Percentiles rank a stretch among this genome's conserved stretches.
Evolutionary conservation across 2,329 filamentous ascomycete genomes (phyloP).

Genomic region (Colletotrichum sansevieriae): DNA sequence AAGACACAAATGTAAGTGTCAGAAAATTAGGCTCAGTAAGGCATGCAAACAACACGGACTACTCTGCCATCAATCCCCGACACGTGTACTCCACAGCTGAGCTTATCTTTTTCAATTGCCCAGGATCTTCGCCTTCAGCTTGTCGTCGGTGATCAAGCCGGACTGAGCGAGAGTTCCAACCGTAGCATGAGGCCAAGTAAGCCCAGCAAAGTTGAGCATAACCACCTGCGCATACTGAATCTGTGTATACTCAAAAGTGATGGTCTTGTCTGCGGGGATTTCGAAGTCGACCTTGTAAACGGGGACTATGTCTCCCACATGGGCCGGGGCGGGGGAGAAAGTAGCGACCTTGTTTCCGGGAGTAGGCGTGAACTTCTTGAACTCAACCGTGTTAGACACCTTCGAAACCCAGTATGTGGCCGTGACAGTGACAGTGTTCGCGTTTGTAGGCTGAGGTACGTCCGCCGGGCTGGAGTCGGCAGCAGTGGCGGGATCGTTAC

Average conservation of each 20-base stretch:
- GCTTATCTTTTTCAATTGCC: not conserved
- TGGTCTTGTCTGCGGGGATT: not conserved
- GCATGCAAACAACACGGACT: too few relatives aligned
- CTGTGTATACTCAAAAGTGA: conserved; percentile 45
- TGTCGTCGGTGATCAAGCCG: not conserved
- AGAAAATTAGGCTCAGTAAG: too few relatives aligned
- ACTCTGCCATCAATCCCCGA: too few relatives aligned
- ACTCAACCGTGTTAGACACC: not conserved
- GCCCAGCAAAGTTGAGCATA: conserved; percentile 24
- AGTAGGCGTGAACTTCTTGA: conserved; percentile 11
- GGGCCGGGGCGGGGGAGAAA: too few relatives aligned
- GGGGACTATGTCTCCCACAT: not conserved
- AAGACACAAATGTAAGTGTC: too few relatives aligned
- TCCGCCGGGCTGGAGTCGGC: too few relatives aligned
- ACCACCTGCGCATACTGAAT: conserved; percentile 54
- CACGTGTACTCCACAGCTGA: not conserved
- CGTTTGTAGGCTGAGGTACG: conserved; percentile 7
- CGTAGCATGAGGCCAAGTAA: conserved; percentile 35
- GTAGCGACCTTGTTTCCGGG: not conserved
- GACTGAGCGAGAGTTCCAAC: conserved; percentile 41
- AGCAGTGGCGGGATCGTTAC: not conserved
- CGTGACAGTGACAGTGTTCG: not conserved
- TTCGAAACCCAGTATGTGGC: conserved; percentile 33
- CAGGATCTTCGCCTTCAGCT: too few relatives aligned
- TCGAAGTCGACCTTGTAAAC: not conserved